Evolutionary conservation across 257 asterid genomes (phyloP).

Genomic region (Cordia subcordata): DNA sequence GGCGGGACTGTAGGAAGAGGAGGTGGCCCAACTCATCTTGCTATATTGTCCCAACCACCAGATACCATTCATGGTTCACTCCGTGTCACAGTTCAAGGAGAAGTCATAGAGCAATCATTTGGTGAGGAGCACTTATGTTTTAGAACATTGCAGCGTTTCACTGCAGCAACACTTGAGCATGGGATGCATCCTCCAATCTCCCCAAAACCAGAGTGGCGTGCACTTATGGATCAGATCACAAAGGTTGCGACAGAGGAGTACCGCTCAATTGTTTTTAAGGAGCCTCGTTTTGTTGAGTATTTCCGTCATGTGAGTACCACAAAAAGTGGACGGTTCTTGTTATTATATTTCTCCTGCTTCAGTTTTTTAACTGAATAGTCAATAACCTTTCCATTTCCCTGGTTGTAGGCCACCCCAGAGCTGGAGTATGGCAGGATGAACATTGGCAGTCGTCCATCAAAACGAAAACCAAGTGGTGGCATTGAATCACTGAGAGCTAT

Average conservation of each 20-base stretch:
- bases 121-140: slow-evolving; percentile 52
- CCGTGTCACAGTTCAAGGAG: slow-evolving; percentile 55
- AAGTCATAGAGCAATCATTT: slow-evolving; percentile 51
- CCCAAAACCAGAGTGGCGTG: slow-evolving; percentile 59
- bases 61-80: slow-evolving; percentile 50
- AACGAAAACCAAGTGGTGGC: slow-evolving; percentile 51
- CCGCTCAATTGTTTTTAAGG: slow-evolving; percentile 44
- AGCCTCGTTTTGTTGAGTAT: slow-evolving; percentile 55
- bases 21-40: slow-evolving; percentile 61
- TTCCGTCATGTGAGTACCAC: slow-evolving; percentile 43
- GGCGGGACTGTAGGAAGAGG: slow-evolving; percentile 64
- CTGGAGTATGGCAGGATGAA: slow-evolving; percentile 53
- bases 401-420: slow-evolving; percentile 50
- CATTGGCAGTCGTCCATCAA: slow-evolving; percentile 61
- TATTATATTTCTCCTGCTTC: not conserved
- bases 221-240: slow-evolving; percentile 44
- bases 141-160: slow-evolving; percentile 53
- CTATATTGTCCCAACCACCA: slow-evolving; percentile 57
- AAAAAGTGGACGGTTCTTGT: not conserved
- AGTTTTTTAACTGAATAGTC: slow-evolving; percentile 1
- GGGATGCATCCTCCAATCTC: slow-evolving; percentile 49
- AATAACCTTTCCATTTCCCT: not conserved
- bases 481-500: slow-evolving; percentile 54
- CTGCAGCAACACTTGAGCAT: slow-evolving; percentile 49
- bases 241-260: slow-evolving; percentile 38